Percentiles rank a stretch among this genome's conserved stretches.
phyloP scores from a whole-genome alignment of 2,329 filamentous ascomycete genomes.

The Lasiodiplodia gonubiensis region DNA sequence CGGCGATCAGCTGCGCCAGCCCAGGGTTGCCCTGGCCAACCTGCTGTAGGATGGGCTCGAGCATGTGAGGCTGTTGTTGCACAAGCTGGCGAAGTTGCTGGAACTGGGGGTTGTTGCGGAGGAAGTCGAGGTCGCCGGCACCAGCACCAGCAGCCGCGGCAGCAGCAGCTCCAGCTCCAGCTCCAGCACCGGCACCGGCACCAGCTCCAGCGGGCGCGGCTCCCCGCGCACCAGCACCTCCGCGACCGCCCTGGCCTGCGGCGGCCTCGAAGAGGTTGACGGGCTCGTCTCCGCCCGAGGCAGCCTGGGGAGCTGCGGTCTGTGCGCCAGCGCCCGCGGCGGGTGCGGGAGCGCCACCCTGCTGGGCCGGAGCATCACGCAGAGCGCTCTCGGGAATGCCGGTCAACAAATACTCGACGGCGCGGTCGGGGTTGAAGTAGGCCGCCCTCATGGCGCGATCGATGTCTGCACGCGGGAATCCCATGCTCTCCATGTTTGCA shows the following conservation, averaged over 20 bases:
- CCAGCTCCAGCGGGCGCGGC: conserved; percentile 57
- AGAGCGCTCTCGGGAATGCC: conserved; percentile 88
- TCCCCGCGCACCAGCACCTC: conserved; percentile 53
- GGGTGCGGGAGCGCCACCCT: conserved; percentile 46
- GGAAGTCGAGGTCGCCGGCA: conserved; percentile 84
- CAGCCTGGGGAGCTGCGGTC: conserved; percentile 37
- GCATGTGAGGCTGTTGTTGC: conserved; percentile 97
- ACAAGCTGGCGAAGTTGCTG: conserved; percentile 97
- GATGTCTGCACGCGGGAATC: conserved; percentile 86
- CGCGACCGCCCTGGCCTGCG: conserved; percentile 62
- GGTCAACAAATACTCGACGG: conserved; percentile 91
- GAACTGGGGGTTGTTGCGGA: conserved; percentile 95
- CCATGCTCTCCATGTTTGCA: conserved; percentile 96
- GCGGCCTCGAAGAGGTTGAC: conserved; percentile 94
- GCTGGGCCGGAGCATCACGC: conserved; percentile 50
- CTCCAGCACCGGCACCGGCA: conserved; percentile 54
- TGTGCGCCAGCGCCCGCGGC: conserved; percentile 51
- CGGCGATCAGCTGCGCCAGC: conserved; percentile 87
- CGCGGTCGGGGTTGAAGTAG: conserved; percentile 95
- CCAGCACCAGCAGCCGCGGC: conserved; percentile 56
- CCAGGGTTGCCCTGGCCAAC: conserved; percentile 94
- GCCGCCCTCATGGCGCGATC: conserved; percentile 94
- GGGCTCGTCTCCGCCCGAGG: conserved; percentile 59
- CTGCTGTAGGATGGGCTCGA: conserved; percentile 96
- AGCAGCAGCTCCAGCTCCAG: conserved; percentile 37